Conservation (phyloP, 164 flowering plant genomes). For the Vitis labrusca region DNA sequence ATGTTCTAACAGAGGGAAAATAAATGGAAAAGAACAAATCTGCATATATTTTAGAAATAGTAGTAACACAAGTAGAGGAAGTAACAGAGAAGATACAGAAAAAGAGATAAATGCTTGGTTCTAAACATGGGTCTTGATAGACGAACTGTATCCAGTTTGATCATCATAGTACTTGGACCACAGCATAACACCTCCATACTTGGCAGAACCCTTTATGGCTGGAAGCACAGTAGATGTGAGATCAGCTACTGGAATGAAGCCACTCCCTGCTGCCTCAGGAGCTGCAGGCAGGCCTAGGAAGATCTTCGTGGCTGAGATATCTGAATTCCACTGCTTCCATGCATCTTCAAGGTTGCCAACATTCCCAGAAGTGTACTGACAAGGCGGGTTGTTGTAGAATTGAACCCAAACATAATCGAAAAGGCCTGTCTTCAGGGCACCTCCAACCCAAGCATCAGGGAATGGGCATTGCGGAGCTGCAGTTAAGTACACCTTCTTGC, state of each 20-base stretch:
- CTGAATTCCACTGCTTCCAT: conserved; percentile 30
- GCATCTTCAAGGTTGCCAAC: conserved; percentile 18
- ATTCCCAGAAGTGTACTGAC: conserved; percentile 24
- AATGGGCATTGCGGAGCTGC: conserved; percentile 30
- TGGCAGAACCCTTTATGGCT: conserved; percentile 21
- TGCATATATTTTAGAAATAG: too few relatives aligned
- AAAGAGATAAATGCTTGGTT: too few relatives aligned
- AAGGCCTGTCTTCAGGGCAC: conserved; percentile 26
- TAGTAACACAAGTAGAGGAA: too few relatives aligned
- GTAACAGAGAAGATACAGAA: too few relatives aligned
- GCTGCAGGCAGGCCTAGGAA: conserved; percentile 34
- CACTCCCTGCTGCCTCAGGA: conserved; percentile 32
- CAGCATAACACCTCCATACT: conserved; percentile 43
- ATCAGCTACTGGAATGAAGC: conserved; percentile 28
- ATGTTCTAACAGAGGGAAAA: too few relatives aligned
- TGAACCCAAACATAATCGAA: conserved; percentile 35
- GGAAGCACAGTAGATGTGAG: conserved; percentile 27
- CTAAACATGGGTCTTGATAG: conserved; percentile 31
- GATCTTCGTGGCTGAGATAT: conserved; percentile 17
- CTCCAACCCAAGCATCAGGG: conserved; percentile 26
- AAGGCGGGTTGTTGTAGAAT: conserved; percentile 37
- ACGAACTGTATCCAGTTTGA: conserved; percentile 25
- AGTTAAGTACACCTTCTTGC: conserved; percentile 11
- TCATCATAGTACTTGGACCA: conserved; percentile 35
- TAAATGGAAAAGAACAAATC: too few relatives aligned